phyloP scores from a whole-genome alignment of 2,329 filamentous ascomycete genomes.

The Fusarium sp. region DNA sequence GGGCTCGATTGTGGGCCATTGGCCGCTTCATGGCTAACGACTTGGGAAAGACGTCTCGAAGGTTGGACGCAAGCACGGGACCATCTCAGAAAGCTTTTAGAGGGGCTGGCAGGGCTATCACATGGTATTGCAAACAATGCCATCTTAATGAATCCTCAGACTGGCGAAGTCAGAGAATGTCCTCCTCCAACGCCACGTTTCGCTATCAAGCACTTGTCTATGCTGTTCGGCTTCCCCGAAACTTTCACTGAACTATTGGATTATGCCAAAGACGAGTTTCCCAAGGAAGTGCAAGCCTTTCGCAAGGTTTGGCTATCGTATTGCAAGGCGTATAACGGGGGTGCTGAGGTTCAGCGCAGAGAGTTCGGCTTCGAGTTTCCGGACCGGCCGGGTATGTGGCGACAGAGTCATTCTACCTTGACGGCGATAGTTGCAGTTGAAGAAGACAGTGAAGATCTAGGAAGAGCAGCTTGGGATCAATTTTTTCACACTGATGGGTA shows the following conservation, averaged over 20 bases:
- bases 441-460: constrained; percentile 20
- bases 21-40: constrained; percentile 35
- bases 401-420: constrained; percentile 37
- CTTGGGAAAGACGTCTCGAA: constrained; percentile 34
- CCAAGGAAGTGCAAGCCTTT: constrained; percentile 16
- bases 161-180: constrained; percentile 38
- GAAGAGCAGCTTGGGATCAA: constrained; percentile 29
- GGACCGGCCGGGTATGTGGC: constrained; percentile 19
- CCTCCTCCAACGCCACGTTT: constrained; percentile 32
- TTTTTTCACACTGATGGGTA: constrained; percentile 39
- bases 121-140: constrained; percentile 39
- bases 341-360: constrained; percentile 15
- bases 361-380: constrained; percentile 42
- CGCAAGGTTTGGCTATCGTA: constrained; percentile 30
- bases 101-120: constrained; percentile 19
- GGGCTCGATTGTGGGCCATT: constrained; percentile 40
- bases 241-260: constrained; percentile 32
- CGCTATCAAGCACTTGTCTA: constrained; percentile 38
- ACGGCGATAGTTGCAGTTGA: constrained; percentile 37
- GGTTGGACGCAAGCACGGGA: constrained; percentile 27
- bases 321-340: constrained; percentile 37
- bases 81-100: constrained; percentile 26
- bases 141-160: constrained; percentile 34
- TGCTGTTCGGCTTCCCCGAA: constrained; percentile 40
- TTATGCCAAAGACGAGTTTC: constrained; percentile 26